A percentile compares a stretch with the other conserved stretches of the same genome.
Conservation (phyloP, 1,139 yeast species). For the Spathaspora sp. region DNA sequence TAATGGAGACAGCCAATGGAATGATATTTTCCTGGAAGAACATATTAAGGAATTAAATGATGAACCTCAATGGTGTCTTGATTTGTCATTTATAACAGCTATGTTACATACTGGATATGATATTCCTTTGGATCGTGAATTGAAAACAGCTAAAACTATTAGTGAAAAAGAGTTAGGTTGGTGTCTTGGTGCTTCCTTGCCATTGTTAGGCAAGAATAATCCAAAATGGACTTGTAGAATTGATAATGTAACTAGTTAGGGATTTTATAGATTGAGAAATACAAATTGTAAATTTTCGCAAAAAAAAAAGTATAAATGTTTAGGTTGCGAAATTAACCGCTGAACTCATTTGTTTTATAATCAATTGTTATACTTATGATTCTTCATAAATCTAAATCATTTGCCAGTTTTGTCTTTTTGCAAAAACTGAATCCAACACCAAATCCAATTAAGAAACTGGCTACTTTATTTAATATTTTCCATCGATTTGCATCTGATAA, state of each 20-base stretch:
- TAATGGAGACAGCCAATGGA: constrained; percentile 69
- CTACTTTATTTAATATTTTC: background rate
- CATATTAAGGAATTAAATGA: constrained; percentile 63
- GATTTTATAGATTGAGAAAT: background rate
- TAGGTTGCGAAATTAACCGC: background rate
- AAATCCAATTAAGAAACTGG: background rate
- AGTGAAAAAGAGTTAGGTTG: constrained; percentile 91
- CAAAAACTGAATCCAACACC: background rate
- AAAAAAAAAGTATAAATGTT: background rate
- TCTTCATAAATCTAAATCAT: background rate
- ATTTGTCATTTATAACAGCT: constrained; percentile 84
- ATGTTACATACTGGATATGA: constrained; percentile 94
- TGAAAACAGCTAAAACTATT: constrained; percentile 87
- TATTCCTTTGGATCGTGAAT: constrained; percentile 84
- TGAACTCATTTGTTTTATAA: background rate
- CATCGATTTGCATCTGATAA: background rate
- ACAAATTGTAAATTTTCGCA: background rate
- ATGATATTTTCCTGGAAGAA: constrained; percentile 57
- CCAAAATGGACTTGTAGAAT: constrained; percentile 74
- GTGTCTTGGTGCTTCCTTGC: constrained; percentile 98
- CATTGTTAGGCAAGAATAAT: constrained; percentile 63
- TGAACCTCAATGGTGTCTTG: constrained; percentile 94
- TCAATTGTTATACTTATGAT: background rate
- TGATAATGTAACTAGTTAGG: constrained; percentile 12
- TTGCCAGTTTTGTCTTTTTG: background rate